Base-by-base conservation (phyloP, 2,329 filamentous ascomycete genomes). In the Fusarium succisae region DNA sequence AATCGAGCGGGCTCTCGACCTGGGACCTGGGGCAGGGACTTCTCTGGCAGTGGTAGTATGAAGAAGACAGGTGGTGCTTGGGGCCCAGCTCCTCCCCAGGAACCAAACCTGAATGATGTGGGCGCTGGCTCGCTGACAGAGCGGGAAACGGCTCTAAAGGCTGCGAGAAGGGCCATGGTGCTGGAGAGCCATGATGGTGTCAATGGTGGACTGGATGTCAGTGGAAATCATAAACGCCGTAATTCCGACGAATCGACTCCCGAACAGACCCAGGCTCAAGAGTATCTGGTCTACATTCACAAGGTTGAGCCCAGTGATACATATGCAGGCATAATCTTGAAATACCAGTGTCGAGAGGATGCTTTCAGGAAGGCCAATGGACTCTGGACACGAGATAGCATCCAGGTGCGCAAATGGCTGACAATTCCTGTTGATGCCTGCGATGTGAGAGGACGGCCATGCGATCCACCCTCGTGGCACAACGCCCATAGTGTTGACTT, bases 361-460 rank as follows among this genome's bases (percentile, higher is more conserved):
- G 89, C 93, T 5, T 91, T 99, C 74, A 89, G 94, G 66, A 96
- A 94, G 80, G 91, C 94, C 44, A 99, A 99, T 81, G 91, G 96
- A 17, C 91, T 99, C 79, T 99, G 96, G 96, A 94, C 95, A 12
- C 94, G 95, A 73, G 96, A 98, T 80, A 94, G 91, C 72, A 92
- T 98, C 41, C 96, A 98, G 81, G 90, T 91, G 54, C 91, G 95
- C 67, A 94, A 94, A 78, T 92, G 90, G 73, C 88, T 99, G 22
- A 88, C 95, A 14, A 85, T 99, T 59, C 96, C 96, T 0, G 94
- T 98, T 9, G 95, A 98, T 81, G 93, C 94, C 45, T 98, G 96
- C 81, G 91, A 93, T 47, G 87, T 95, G 47, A 96, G 95, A 79
- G 95, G 96, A 37, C 89, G 91, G 57, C 88, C 89, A 22, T 91